These are phyloP conservation scores for Vigna nakashimae DNA, from an alignment of 306 rosid genomes.

Conservation along the genomic window DNA sequence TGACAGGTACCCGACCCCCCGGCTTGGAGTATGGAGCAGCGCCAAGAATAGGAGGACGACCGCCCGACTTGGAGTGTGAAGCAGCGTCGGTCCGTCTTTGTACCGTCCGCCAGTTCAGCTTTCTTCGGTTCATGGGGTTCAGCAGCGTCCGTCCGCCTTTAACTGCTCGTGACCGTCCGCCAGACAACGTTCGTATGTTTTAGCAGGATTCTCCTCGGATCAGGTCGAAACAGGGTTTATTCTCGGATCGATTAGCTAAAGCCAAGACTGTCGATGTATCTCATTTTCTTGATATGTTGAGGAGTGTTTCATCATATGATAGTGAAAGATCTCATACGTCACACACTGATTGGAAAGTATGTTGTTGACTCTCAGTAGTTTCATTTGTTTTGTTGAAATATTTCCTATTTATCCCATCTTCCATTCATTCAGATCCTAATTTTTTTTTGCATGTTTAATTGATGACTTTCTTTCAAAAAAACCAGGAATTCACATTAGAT, in stretches of 20 bases:
- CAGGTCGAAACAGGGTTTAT: too few relatives aligned
- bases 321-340: constrained; percentile 43
- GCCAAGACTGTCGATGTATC: constrained; percentile 67
- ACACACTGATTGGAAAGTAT: constrained; percentile 82
- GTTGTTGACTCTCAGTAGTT: constrained; percentile 40
- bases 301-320: constrained; percentile 66
- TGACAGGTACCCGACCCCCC: too few relatives aligned
- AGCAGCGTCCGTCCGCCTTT: too few relatives aligned
- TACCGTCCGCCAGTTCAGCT: too few relatives aligned
- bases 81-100: too few relatives aligned
- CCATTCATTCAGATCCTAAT: constrained; percentile 1
- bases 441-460: constrained; percentile 5
- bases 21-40: too few relatives aligned
- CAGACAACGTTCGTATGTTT: too few relatives aligned
- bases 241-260: constrained; percentile 38
- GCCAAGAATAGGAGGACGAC: too few relatives aligned
- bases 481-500: background rate
- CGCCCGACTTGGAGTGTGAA: too few relatives aligned
- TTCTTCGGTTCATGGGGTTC: accelerated
- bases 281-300: constrained; percentile 82
- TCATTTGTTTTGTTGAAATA: constrained; percentile 32
- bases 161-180: too few relatives aligned
- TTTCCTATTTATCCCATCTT: background rate
- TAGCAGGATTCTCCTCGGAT: too few relatives aligned
- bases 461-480: constrained; percentile 15